Percentiles rank a stretch among this genome's conserved stretches.
Conservation (phyloP, 805 yeast species). For the Diddensiella transvaalensis region DNA sequence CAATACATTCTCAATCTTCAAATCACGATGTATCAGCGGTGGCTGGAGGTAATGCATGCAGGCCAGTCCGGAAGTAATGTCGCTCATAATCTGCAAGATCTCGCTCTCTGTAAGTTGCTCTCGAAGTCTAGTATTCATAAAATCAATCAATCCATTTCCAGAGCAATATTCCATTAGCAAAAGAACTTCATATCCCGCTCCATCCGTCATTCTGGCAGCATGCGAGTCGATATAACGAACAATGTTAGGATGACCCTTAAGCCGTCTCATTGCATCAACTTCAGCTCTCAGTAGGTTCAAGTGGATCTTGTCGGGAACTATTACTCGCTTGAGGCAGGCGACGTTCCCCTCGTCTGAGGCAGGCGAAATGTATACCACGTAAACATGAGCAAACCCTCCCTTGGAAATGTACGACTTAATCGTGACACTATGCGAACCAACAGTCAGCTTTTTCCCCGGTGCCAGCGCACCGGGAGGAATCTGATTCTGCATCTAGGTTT, state of each 20-base stretch:
- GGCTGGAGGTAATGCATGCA: constrained; percentile 71
- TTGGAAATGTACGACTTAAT: constrained; percentile 72
- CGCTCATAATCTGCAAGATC: constrained; percentile 78
- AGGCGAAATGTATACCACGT: constrained; percentile 68
- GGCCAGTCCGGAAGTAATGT: constrained; percentile 72
- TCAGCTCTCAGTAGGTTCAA: constrained; percentile 84
- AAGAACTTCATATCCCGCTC: constrained; percentile 72
- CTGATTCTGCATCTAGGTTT: constrained; percentile 19
- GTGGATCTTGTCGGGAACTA: constrained; percentile 85
- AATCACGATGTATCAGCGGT: constrained; percentile 86
- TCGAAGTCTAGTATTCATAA: constrained; percentile 80
- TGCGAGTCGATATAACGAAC: constrained; percentile 94
- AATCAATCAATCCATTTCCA: constrained; percentile 76
- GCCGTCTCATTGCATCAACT: constrained; percentile 93
- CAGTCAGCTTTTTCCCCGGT: constrained; percentile 76
- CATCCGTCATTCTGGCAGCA: constrained; percentile 63
- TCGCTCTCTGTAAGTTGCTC: constrained; percentile 75
- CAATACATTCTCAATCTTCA: constrained; percentile 50
- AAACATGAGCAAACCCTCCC: constrained; percentile 96
- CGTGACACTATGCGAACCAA: constrained; percentile 75
- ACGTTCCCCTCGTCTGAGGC: constrained; percentile 47
- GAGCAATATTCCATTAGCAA: constrained; percentile 93
- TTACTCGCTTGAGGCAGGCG: constrained; percentile 92
- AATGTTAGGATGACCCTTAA: constrained; percentile 71
- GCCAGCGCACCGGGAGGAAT: constrained; percentile 60